Percentiles rank a stretch among this genome's conserved stretches.
Conservation (phyloP, 306 rosid genomes). For the Sesbania bispinosa region DNA sequence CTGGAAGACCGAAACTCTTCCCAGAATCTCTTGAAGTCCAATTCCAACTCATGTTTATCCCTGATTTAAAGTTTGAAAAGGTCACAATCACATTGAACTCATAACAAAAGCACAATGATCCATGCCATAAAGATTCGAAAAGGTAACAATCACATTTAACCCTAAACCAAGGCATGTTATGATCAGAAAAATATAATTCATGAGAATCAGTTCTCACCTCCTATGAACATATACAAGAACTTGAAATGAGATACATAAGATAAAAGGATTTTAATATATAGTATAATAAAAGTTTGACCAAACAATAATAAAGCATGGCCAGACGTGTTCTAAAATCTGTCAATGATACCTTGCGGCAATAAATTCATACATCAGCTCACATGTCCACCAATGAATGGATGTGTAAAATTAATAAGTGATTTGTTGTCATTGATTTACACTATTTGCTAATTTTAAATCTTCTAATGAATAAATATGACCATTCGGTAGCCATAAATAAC, state of each 20-base stretch:
- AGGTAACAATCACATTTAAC: slow-evolving; percentile 28
- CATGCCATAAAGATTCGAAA: slow-evolving; percentile 27
- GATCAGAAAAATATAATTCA: background rate
- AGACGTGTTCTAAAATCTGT: slow-evolving; percentile 4
- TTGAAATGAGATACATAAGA: slow-evolving; percentile 5
- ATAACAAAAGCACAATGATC: too few species aligned
- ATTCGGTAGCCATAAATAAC: background rate
- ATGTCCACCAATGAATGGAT: background rate
- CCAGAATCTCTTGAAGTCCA: slow-evolving; percentile 99
- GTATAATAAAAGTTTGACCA: background rate
- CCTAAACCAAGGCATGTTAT: slow-evolving; percentile 19
- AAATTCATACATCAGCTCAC: background rate
- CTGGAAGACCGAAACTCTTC: slow-evolving; percentile 97
- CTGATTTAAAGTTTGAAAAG: slow-evolving; percentile 49
- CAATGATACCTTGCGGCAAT: background rate
- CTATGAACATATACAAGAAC: background rate
- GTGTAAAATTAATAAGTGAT: background rate
- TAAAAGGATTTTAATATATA: background rate
- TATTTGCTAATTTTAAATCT: background rate
- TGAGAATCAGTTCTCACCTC: background rate
- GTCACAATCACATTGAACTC: slow-evolving; percentile 28
- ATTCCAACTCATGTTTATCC: slow-evolving; percentile 95
- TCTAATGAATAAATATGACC: slow-evolving; percentile 8
- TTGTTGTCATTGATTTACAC: slow-evolving; percentile 8
- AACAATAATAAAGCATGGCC: background rate